A percentile compares a stretch with the other conserved stretches of the same genome.
These are phyloP conservation scores for Dalbergia cochinchinensis DNA, from an alignment of 306 rosid genomes.

Conservation along the genomic window DNA sequence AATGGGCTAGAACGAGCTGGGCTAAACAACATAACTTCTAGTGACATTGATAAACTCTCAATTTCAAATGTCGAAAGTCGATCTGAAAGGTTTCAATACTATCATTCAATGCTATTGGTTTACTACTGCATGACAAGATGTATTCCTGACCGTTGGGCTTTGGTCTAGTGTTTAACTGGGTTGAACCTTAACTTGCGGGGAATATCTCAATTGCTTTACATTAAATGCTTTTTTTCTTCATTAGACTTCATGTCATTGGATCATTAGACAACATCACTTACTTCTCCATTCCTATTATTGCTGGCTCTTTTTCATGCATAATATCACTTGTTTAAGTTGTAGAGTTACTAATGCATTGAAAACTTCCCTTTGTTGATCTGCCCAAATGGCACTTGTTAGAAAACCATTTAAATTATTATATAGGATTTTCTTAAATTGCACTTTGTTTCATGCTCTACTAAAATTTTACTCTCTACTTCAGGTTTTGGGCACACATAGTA, in stretches of 20 bases:
- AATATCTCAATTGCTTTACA: slow-evolving; percentile 36
- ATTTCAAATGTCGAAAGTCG: slow-evolving; percentile 65
- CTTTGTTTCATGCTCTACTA: slow-evolving; percentile 13
- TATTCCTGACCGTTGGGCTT: slow-evolving; percentile 25
- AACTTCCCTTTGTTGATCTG: no score
- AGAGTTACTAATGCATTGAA: background rate
- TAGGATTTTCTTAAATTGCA: slow-evolving; percentile 30
- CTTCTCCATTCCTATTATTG: slow-evolving; percentile 24
- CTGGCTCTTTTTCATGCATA: background rate
- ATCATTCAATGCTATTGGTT: slow-evolving; percentile 27
- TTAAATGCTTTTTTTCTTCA: background rate
- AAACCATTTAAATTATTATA: background rate
- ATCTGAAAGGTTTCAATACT: slow-evolving; percentile 69
- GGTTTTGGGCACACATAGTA: slow-evolving; percentile 87
- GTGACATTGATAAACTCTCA: slow-evolving; percentile 87
- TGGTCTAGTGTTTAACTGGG: slow-evolving; percentile 24
- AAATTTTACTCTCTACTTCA: slow-evolving; percentile 48
- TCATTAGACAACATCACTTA: background rate
- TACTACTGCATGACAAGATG: slow-evolving; percentile 29
- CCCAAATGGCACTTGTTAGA: no score
- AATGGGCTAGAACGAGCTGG: slow-evolving; percentile 37
- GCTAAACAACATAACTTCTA: slow-evolving; percentile 69
- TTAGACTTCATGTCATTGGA: slow-evolving; percentile 18
- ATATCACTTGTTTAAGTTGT: slow-evolving; percentile 34
- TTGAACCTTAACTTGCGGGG: slow-evolving; percentile 30